Conservation (phyloP, 2,329 filamentous ascomycete species). For the Fusarium nodosum region DNA sequence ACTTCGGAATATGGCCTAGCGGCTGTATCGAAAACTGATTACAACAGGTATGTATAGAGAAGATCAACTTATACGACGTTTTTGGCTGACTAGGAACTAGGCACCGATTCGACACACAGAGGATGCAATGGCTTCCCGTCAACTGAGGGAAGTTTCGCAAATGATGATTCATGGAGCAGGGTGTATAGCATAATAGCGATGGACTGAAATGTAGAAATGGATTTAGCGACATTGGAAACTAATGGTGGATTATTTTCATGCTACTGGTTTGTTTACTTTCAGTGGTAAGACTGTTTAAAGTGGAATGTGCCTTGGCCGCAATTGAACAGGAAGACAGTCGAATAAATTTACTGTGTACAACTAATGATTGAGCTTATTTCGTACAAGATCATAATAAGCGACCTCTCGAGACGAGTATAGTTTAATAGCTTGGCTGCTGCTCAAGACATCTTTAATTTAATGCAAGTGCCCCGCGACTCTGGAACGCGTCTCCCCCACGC, state of each 20-base stretch:
- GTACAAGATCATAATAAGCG: not conserved
- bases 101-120: constrained; percentile 58
- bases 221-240: constrained; percentile 7
- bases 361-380: not conserved
- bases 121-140: constrained; percentile 53
- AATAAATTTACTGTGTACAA: not conserved
- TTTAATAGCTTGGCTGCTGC: not conserved
- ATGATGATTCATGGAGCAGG: not conserved
- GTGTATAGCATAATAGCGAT: not conserved
- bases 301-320: not conserved
- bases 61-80: not conserved
- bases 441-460: constrained; percentile 12
- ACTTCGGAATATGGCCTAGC: constrained; percentile 68
- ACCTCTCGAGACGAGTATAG: not conserved
- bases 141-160: not conserved
- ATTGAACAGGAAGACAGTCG: not conserved
- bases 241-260: not conserved
- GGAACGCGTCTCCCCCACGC: constrained; percentile 49
- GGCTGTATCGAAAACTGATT: constrained; percentile 65
- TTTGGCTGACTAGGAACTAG: constrained; percentile 49
- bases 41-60: constrained; percentile 61
- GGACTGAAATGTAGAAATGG: constrained; percentile 7
- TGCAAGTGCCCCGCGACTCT: constrained; percentile 42
- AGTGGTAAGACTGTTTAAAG: not conserved
- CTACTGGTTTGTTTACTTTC: constrained; percentile 1